A percentile compares a stretch with the other conserved stretches of the same genome.
Conservation (phyloP, 495 filamentous ascomycete species). For the Xylaria sp. region DNA sequence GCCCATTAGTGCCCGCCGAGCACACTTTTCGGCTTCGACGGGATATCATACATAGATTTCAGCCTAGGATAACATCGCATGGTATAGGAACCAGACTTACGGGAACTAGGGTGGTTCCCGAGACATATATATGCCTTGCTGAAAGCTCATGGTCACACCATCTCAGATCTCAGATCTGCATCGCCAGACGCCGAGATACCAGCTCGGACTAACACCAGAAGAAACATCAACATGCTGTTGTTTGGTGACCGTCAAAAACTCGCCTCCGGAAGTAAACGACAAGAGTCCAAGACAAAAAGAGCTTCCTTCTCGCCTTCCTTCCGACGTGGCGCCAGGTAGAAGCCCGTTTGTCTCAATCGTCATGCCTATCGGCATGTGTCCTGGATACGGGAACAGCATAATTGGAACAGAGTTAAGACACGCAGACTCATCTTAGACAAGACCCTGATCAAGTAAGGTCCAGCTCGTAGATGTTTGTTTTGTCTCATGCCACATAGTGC, state of each 20-base stretch:
- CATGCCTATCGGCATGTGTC: not conserved
- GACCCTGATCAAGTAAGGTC: not conserved
- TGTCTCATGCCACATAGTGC: not conserved
- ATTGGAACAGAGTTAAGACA: not conserved
- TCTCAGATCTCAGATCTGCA: not conserved
- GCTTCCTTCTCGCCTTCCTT: not conserved
- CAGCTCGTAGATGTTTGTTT: not conserved
- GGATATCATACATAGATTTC: not conserved
- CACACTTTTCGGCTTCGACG: not conserved
- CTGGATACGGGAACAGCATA: not conserved
- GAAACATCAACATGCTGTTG: no score
- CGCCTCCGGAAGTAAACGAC: not conserved
- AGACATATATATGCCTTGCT: not conserved
- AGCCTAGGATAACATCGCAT: not conserved
- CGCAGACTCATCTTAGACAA: not conserved
- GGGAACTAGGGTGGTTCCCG: not conserved
- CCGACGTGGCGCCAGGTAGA: not conserved
- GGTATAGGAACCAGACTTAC: not conserved
- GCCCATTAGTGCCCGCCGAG: no score
- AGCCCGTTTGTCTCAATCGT: not conserved
- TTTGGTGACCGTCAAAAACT: no score
- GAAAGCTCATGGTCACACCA: not conserved
- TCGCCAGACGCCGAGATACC: not conserved
- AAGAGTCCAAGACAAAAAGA: not conserved
- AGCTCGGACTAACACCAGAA: not conserved